Conservation (phyloP, 2,329 filamentous ascomycete genomes). For the Ceratocystis colombiana region DNA sequence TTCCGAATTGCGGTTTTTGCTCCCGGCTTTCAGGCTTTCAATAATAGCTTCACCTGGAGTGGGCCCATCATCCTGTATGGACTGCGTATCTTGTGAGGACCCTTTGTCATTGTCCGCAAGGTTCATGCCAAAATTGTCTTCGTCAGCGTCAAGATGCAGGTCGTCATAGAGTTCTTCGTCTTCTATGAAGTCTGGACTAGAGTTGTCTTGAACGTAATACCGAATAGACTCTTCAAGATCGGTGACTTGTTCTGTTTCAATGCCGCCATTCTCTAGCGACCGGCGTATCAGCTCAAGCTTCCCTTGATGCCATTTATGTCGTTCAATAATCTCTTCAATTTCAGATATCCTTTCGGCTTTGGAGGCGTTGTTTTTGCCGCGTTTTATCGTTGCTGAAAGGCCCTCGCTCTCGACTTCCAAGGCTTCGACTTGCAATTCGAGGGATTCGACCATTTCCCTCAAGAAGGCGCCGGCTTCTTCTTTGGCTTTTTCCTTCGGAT, state of each 20-base stretch:
- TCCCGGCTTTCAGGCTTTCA: slow-evolving; percentile 33
- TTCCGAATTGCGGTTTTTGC: slow-evolving; percentile 42
- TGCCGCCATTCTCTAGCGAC: slow-evolving; percentile 81
- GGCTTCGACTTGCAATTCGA: slow-evolving; percentile 86
- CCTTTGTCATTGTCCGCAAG: slow-evolving; percentile 65
- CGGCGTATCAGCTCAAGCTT: slow-evolving; percentile 86
- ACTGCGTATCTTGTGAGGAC: slow-evolving; percentile 93
- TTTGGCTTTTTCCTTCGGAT: slow-evolving; percentile 96
- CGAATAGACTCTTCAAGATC: slow-evolving; percentile 85
- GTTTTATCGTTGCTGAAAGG: slow-evolving; percentile 83
- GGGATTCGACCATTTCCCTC: slow-evolving; percentile 74
- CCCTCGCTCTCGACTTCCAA: slow-evolving; percentile 83
- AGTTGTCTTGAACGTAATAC: slow-evolving; percentile 88
- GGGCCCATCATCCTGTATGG: slow-evolving; percentile 69
- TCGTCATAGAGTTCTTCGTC: slow-evolving; percentile 95
- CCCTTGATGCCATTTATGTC: slow-evolving; percentile 91
- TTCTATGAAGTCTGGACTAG: slow-evolving; percentile 81
- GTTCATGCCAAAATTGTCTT: slow-evolving; percentile 72
- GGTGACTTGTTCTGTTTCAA: slow-evolving; percentile 77
- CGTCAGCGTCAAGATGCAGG: slow-evolving; percentile 82
- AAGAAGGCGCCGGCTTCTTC: slow-evolving; percentile 80
- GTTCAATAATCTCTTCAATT: slow-evolving; percentile 73
- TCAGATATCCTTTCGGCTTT: slow-evolving; percentile 84
- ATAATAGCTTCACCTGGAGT: slow-evolving; percentile 31
- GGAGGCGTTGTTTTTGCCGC: slow-evolving; percentile 74